These are phyloP conservation scores for Daucus carota DNA, from an alignment of 129 eudicot species.

Conservation along the genomic window DH1_v3.0 NC_030386.2:30428001-30428500, in stretches of 20 bases:
- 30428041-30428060: slow-evolving; percentile 14
- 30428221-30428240: slow-evolving; percentile 15
- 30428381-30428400: slow-evolving; percentile 46
- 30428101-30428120: slow-evolving; percentile 15
- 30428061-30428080: slow-evolving; percentile 3
- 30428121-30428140: slow-evolving; percentile 32
- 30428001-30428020: background rate
- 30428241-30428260: slow-evolving; percentile 7
- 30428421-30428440: slow-evolving; percentile 41
- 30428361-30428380: slow-evolving; percentile 43
- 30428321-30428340: slow-evolving; percentile 22
- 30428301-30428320: slow-evolving; percentile 12
- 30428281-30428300: background rate
- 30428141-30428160: slow-evolving; percentile 42
- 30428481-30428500: slow-evolving; percentile 6
- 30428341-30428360: slow-evolving; percentile 59
- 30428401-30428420: slow-evolving; percentile 60
- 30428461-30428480: slow-evolving; percentile 18
- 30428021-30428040: slow-evolving; percentile 1
- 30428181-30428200: slow-evolving; percentile 31
- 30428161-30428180: slow-evolving; percentile 35
- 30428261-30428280: background rate
- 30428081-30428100: slow-evolving; percentile 9
- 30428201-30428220: slow-evolving; percentile 21
- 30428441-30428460: slow-evolving; percentile 27